Conservation (phyloP, 768 basidiomycete genomes). For the Russula sp. region DNA sequence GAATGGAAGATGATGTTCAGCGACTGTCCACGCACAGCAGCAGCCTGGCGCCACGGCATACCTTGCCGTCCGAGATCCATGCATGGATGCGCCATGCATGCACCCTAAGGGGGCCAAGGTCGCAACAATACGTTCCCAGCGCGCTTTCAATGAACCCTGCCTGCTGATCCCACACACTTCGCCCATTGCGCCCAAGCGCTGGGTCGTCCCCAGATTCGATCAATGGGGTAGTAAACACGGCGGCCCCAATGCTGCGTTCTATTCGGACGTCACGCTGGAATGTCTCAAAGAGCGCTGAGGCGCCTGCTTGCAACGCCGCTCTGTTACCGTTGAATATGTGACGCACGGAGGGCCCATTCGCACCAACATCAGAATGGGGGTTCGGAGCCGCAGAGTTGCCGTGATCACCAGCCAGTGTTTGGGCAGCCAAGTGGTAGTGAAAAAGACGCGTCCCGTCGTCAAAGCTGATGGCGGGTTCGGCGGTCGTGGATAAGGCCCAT, state of each 20-base stretch:
- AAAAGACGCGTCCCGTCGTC: slow-evolving; percentile 12
- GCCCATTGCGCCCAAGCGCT: slow-evolving; percentile 3
- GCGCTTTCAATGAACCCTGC: slow-evolving; percentile 5
- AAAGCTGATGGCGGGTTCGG: not conserved
- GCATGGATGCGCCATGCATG: slow-evolving; percentile 10
- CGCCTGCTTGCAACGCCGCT: slow-evolving; percentile 3
- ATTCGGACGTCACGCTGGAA: slow-evolving; percentile 21
- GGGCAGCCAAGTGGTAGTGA: slow-evolving; percentile 1
- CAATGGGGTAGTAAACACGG: not conserved
- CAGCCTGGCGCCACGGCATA: not conserved
- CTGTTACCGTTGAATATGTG: slow-evolving; percentile 23
- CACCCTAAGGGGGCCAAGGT: slow-evolving; percentile 7
- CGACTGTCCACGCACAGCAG: not conserved
- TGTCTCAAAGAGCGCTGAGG: slow-evolving; percentile 16
- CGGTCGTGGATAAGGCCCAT: slow-evolving; percentile 8
- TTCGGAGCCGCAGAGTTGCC: not conserved
- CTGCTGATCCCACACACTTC: slow-evolving; percentile 4
- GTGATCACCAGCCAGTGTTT: not conserved
- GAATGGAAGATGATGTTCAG: not conserved
- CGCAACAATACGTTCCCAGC: slow-evolving; percentile 1
- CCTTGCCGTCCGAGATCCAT: slow-evolving; percentile 22
- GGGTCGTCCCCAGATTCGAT: slow-evolving; percentile 1
- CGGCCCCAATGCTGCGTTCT: slow-evolving; percentile 11
- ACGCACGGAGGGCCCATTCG: slow-evolving; percentile 3
- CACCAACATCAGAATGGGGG: not conserved